phyloP scores from a whole-genome alignment of 2,329 filamentous ascomycete genomes.

The Sporothrix variecibatus region DNA sequence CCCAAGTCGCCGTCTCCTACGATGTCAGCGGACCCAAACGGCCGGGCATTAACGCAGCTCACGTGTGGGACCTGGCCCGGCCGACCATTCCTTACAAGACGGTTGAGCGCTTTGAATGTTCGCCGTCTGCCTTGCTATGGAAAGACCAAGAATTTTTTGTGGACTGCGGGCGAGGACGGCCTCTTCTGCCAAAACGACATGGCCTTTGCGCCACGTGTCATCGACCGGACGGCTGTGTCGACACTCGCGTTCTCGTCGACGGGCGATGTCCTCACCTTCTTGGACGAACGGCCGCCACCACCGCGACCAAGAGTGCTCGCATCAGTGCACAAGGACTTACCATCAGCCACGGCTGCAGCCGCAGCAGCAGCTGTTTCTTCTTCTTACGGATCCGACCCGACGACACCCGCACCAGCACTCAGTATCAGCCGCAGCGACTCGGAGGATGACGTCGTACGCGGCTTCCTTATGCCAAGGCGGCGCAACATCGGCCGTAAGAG shows the following conservation, averaged over 20 bases:
- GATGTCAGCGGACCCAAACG: constrained; percentile 57
- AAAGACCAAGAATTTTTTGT: constrained; percentile 66
- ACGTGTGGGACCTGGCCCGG: constrained; percentile 69
- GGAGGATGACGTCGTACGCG: constrained; percentile 64
- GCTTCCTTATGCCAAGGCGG: constrained; percentile 55
- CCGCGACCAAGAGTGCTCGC: constrained; percentile 45
- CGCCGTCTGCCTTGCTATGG: constrained; percentile 63
- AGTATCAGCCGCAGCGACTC: constrained; percentile 64
- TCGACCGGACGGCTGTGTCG: constrained; percentile 64
- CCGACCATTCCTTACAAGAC: constrained; percentile 68
- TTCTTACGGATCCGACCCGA: constrained; percentile 52
- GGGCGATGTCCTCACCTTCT: constrained; percentile 62
- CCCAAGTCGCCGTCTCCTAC: constrained; percentile 64
- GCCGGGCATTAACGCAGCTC: constrained; percentile 59
- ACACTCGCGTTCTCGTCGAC: constrained; percentile 61
- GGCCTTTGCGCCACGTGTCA: constrained; percentile 62
- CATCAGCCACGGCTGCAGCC: constrained; percentile 28
- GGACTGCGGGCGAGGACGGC: constrained; percentile 65
- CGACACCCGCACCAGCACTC: constrained; percentile 46
- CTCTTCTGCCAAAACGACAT: constrained; percentile 66
- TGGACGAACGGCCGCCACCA: constrained; percentile 58
- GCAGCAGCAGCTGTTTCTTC: constrained; percentile 32
- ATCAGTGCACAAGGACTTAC: constrained; percentile 31
- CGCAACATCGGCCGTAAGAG: constrained; percentile 42
- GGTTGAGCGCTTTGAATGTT: constrained; percentile 60